Conservation (phyloP, 2,329 filamentous ascomycete species). For the Didymosphaeria variabile region DNA sequence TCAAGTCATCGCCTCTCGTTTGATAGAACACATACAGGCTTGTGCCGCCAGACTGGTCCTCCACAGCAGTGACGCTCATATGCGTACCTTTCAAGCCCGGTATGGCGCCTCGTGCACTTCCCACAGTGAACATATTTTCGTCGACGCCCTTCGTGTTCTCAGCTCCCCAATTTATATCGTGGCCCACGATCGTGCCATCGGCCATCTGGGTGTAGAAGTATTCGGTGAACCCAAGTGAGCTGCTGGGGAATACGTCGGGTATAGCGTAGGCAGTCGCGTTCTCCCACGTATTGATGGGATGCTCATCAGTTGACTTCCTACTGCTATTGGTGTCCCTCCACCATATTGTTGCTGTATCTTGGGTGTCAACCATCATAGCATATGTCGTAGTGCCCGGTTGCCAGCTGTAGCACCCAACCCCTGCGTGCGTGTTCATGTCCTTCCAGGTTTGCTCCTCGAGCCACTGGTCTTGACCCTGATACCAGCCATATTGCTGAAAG, state of each 20-base stretch:
- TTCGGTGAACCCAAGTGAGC: conserved; percentile 54
- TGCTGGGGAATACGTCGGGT: conserved; percentile 49
- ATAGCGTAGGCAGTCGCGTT: conserved; percentile 42
- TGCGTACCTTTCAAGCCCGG: conserved; percentile 51
- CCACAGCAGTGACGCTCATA: conserved; percentile 51
- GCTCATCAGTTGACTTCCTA: conserved; percentile 32
- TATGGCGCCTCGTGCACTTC: conserved; percentile 34
- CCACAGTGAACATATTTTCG: conserved; percentile 46
- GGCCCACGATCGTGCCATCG: conserved; percentile 49
- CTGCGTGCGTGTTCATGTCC: conserved; percentile 54
- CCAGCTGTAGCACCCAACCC: conserved; percentile 57
- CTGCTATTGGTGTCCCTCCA: conserved; percentile 56
- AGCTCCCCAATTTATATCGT: conserved; percentile 49
- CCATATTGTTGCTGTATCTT: conserved; percentile 52
- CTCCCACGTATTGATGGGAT: conserved; percentile 54
- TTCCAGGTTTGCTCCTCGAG: conserved; percentile 48
- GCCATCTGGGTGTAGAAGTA: conserved; percentile 54
- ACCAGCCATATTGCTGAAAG: conserved; percentile 54
- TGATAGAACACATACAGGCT: conserved; percentile 48
- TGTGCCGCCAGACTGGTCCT: conserved; percentile 25
- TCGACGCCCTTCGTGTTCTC: conserved; percentile 49
- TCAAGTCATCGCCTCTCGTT: conserved; percentile 39
- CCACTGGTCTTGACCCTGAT: conserved; percentile 50
- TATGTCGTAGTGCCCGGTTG: conserved; percentile 51
- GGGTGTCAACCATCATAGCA: conserved; percentile 53